These are phyloP conservation scores for Onygenales sp. DNA, from an alignment of 2,329 filamentous ascomycete species.

Conservation along the genomic window DNA sequence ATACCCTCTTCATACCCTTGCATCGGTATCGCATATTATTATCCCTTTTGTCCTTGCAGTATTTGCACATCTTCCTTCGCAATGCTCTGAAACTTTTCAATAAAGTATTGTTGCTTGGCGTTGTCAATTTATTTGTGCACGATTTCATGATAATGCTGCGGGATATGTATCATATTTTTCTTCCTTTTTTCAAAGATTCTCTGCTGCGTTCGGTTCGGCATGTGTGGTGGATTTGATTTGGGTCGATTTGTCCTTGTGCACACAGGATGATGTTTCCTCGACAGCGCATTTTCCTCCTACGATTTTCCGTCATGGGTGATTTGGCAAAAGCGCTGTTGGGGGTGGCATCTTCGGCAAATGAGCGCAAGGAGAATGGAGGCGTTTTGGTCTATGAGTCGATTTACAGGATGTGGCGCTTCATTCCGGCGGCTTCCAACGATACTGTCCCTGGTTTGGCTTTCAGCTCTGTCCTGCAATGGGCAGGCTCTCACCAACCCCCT, in stretches of 20 bases:
- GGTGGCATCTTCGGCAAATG: neutral
- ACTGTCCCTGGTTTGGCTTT: neutral
- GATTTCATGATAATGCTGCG: slow-evolving; percentile 14
- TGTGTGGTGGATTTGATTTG: neutral
- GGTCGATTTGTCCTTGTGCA: neutral
- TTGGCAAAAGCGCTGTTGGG: neutral
- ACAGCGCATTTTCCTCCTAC: neutral
- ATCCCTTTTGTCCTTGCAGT: neutral
- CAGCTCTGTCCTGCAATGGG: neutral
- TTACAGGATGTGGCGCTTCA: neutral
- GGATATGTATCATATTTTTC: slow-evolving; percentile 22
- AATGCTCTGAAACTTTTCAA: neutral
- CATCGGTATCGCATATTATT: neutral
- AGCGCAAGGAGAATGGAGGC: slow-evolving; percentile 7
- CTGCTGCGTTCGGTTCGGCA: neutral
- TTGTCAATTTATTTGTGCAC: slow-evolving; percentile 6
- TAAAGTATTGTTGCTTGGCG: neutral
- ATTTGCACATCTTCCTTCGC: neutral
- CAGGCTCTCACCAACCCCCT: neutral
- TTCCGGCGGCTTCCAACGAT: neutral
- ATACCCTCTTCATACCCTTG: neutral
- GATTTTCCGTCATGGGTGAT: slow-evolving; percentile 1
- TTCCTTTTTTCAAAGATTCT: neutral
- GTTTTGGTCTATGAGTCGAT: slow-evolving; percentile 6
- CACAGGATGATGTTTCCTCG: neutral